phyloP scores from a whole-genome alignment of 2,329 filamentous ascomycete genomes.

The Nothopassalora personata region DNA sequence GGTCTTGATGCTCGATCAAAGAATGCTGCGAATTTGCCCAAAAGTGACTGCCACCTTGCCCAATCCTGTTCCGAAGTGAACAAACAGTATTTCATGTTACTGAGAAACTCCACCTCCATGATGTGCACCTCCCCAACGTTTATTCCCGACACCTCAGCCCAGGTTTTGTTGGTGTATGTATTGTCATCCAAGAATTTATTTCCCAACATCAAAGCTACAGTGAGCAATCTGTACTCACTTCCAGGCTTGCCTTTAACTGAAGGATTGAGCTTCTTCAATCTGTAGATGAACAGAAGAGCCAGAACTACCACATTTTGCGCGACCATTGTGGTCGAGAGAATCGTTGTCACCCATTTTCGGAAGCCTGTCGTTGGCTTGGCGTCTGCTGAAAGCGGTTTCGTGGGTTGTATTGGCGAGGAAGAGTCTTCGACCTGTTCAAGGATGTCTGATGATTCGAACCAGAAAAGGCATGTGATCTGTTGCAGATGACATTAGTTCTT shows the following conservation, averaged over 20 bases:
- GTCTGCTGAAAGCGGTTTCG: constrained; percentile 58
- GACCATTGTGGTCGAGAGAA: constrained; percentile 90
- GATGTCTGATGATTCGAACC: constrained; percentile 86
- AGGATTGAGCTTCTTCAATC: constrained; percentile 84
- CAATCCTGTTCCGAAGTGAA: constrained; percentile 82
- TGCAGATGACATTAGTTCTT: constrained; percentile 6
- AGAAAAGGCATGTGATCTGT: constrained; percentile 92
- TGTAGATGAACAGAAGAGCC: constrained; percentile 86
- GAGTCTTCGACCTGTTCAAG: constrained; percentile 66
- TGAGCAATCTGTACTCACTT: constrained; percentile 88
- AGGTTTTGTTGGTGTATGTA: constrained; percentile 99
- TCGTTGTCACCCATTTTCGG: constrained; percentile 86
- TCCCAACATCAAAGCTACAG: constrained; percentile 92
- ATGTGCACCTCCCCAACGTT: constrained; percentile 92
- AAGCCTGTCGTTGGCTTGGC: constrained; percentile 76
- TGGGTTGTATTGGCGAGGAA: constrained; percentile 20
- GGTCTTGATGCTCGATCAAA: constrained; percentile 61
- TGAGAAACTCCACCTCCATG: constrained; percentile 99
- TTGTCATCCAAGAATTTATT: constrained; percentile 99
- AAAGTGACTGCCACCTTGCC: constrained; percentile 77
- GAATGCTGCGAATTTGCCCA: constrained; percentile 77
- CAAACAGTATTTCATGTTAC: constrained; percentile 94
- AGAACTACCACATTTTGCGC: constrained; percentile 91
- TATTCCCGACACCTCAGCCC: constrained; percentile 95
- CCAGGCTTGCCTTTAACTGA: constrained; percentile 84